Conservation (phyloP, 2,329 filamentous ascomycete species). For the Apiospora saccharicola region DNA sequence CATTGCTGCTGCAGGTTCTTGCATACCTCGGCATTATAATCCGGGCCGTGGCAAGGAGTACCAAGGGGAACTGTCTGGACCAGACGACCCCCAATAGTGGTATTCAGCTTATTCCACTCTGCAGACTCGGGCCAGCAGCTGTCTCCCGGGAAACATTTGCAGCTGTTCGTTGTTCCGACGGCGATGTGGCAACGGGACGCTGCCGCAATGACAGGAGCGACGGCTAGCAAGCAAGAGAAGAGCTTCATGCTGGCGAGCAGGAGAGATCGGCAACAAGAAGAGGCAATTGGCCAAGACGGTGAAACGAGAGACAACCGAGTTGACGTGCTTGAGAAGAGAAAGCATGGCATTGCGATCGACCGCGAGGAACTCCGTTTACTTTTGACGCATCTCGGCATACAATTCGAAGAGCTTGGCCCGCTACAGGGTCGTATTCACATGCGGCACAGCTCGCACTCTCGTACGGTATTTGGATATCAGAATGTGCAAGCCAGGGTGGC, state of each 20-base stretch:
- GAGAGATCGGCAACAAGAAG: not conserved
- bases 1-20: conserved; percentile 30
- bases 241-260: conserved; percentile 5
- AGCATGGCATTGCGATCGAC: not conserved
- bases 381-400: not conserved
- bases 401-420: not conserved
- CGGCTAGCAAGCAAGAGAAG: not conserved
- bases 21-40: conserved; percentile 33
- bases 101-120: conserved; percentile 27
- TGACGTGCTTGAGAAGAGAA: not conserved
- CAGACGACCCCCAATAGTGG: conserved; percentile 32
- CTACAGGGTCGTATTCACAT: not conserved
- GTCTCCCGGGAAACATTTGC: conserved; percentile 26
- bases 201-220: not conserved
- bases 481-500: not conserved
- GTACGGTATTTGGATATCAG: not conserved
- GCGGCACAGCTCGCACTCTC: not conserved
- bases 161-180: not conserved
- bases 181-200: not conserved
- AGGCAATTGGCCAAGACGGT: not conserved
- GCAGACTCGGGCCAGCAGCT: conserved; percentile 24
- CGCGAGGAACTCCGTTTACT: not conserved
- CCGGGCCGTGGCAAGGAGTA: conserved; percentile 31
- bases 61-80: conserved; percentile 38
- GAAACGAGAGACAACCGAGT: not conserved